Conservation (phyloP, 2,329 filamentous ascomycete genomes). For the Aspergillus arachidicola region DNA sequence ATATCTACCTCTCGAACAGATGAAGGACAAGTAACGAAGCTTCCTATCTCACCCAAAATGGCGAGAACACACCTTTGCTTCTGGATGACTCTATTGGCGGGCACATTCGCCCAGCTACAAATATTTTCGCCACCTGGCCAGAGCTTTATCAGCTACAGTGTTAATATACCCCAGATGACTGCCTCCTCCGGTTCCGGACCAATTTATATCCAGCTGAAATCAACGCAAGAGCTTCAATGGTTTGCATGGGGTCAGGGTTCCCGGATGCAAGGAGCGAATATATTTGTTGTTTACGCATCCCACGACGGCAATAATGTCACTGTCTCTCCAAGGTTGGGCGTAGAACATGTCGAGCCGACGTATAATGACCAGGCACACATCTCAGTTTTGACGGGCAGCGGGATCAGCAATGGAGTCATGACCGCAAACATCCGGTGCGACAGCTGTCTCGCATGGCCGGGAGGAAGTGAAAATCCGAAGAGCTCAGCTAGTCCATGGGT, state of each 20-base stretch:
- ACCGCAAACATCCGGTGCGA: slow-evolving; percentile 59
- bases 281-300: slow-evolving; percentile 63
- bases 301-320: slow-evolving; percentile 56
- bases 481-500: slow-evolving; percentile 30
- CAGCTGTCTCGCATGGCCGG: slow-evolving; percentile 29
- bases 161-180: slow-evolving; percentile 5
- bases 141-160: slow-evolving; percentile 7
- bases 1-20: no score
- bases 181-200: slow-evolving; percentile 52
- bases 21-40: no score
- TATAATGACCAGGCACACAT: slow-evolving; percentile 51
- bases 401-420: slow-evolving; percentile 56
- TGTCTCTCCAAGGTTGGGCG: slow-evolving; percentile 58
- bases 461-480: slow-evolving; percentile 19
- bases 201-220: slow-evolving; percentile 64
- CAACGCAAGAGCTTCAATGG: slow-evolving; percentile 49
- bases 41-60: no score
- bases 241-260: slow-evolving; percentile 60
- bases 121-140: slow-evolving; percentile 6
- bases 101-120: slow-evolving; percentile 14
- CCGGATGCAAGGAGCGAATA: slow-evolving; percentile 59
- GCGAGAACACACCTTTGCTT: no score
- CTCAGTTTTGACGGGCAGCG: slow-evolving; percentile 61
- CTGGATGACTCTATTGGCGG: no score
- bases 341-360: slow-evolving; percentile 52